Percentiles rank a stretch among this genome's conserved stretches.
phyloP scores from a whole-genome alignment of 352 stramenopile genomes.

The Pythium insidiosum region DNA sequence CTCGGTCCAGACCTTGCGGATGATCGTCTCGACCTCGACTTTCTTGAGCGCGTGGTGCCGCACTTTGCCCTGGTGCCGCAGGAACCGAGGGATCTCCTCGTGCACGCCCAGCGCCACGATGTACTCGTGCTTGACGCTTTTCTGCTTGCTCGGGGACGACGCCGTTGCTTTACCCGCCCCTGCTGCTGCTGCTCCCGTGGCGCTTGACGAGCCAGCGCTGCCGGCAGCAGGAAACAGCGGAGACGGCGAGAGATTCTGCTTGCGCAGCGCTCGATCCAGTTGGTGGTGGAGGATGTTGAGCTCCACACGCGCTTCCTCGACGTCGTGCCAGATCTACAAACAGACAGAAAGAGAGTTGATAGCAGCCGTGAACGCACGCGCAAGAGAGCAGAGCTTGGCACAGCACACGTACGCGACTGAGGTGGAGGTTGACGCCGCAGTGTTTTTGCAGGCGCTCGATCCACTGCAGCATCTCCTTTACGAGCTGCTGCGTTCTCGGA shows the following conservation, averaged over 20 bases:
- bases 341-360: no score
- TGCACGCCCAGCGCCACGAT: constrained; percentile 51
- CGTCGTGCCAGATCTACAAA: constrained; percentile 70
- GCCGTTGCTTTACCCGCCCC: neutral
- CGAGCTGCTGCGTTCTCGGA: constrained; percentile 31
- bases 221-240: neutral
- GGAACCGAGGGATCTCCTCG: constrained; percentile 49
- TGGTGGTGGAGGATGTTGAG: constrained; percentile 68
- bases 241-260: constrained; percentile 7
- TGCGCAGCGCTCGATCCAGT: constrained; percentile 34
- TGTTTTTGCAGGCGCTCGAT: constrained; percentile 76
- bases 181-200: neutral
- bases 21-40: constrained; percentile 45
- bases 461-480: constrained; percentile 73
- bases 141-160: constrained; percentile 20
- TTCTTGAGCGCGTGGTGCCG: constrained; percentile 58
- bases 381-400: neutral
- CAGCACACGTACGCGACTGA: constrained; percentile 42
- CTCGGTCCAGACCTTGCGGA: constrained; percentile 69
- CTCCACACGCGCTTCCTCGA: constrained; percentile 70
- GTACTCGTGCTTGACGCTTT: constrained; percentile 43
- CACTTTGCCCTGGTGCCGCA: constrained; percentile 71
- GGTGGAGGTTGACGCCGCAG: constrained; percentile 64
- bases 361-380: neutral
- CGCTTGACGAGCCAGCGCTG: neutral